Evolutionary conservation across 1,139 yeast species (phyloP), one percentile per base, ranked within the genome.

Genomic region (Yamadazyma friedrichii): DNA sequence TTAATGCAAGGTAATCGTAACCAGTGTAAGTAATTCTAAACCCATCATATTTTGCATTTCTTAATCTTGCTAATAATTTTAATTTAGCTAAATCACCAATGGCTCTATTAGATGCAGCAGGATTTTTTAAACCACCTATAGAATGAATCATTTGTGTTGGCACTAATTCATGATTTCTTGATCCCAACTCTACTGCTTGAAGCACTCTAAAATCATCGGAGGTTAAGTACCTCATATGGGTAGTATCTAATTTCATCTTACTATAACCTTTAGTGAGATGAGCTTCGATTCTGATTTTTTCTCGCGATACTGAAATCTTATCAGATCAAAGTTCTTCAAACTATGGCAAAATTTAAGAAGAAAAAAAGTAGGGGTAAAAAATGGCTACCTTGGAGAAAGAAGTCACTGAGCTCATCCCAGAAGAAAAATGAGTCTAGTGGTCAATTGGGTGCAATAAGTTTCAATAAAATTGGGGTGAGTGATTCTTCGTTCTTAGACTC

Each of bases 41-140:
- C 13, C 99, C 98, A 59, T 93, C 98, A 61, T 93, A 86, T 54
- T 80, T 83, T 50, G 85, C 95, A 60, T 94, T 93, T 61, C 96
- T 76, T 46, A 88, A 71, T 49, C 84, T 75, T 1, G 93, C 76
- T 17, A 93, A 76, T 40, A 94, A 68, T 54, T 83, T 88, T 50
- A 88, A 68, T 62, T 91, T 93, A 33, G 98, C 97, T 48, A 93
- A 72, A 54, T 88, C 95, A 12, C 88, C 79, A 36, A 93, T 87
- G 32, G 89, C 78, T 55, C 88, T 71, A 54, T 83, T 82, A 8
- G 95, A 85, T 13, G 87, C 88, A 11, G 94, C 77, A 11, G 82
- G 79, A 29, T 91, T 82, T 50, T 85, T 78, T 56, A 89, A 64
- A 2, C 89, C 89, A 8, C 96, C 87, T 31, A 89, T 67, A 45